Evolutionary conservation across 2,329 filamentous ascomycete genomes (phyloP).

Genomic region (Alternaria burnsii): DNA sequence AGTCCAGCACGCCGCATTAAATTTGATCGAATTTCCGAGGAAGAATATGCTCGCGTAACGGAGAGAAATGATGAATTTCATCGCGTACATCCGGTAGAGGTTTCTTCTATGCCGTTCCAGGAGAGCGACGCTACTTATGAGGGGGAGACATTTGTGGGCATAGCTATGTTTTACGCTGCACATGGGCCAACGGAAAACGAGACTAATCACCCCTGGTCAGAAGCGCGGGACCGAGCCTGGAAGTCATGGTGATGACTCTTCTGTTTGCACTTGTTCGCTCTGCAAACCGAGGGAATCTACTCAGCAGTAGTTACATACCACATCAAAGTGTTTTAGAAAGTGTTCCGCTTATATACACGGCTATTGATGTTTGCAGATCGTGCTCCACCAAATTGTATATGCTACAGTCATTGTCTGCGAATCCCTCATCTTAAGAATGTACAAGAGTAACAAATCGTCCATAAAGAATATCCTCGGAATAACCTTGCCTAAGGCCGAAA

Average conservation of each 20-base stretch:
- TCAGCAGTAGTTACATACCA: background rate
- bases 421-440: background rate
- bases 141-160: background rate
- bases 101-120: background rate
- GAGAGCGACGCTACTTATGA: background rate
- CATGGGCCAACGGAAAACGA: background rate
- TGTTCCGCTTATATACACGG: background rate
- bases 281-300: background rate
- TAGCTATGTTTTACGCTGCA: background rate
- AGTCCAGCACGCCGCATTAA: background rate
- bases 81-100: slow-evolving; percentile 5
- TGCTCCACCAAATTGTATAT: background rate
- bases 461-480: background rate
- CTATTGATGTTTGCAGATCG: background rate
- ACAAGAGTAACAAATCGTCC: background rate
- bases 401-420: background rate
- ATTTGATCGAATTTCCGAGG: background rate
- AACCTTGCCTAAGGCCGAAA: background rate
- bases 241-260: background rate
- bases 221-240: background rate
- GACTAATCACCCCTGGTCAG: background rate
- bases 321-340: background rate
- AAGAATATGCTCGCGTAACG: background rate
- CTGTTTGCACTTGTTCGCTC: background rate
- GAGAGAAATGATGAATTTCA: background rate